Base-by-base conservation (phyloP, 306 rosid species). In the Prunus davidiana region DNA sequence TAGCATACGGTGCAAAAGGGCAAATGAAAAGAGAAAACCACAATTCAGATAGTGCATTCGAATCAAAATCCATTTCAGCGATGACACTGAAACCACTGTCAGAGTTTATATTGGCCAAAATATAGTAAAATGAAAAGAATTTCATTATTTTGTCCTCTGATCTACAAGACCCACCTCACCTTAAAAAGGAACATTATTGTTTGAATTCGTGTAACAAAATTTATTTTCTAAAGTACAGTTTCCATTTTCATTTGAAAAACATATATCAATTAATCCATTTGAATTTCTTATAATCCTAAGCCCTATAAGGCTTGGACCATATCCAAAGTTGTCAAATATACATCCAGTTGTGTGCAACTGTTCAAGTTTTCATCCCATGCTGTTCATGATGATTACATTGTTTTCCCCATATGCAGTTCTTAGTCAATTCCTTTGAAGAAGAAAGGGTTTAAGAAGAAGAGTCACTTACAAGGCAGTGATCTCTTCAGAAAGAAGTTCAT, bases 401-500 rank as follows among this genome's bases (percentile, higher is more conserved):
- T 45, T 67, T 67, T 43, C 32, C 34, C 30, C 8, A 28, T 4
- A 28, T 4, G 72, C 25, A 28, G 47, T 13, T 61, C 6, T 27
- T 0, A 27, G 20, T 61, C 80, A 69, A 72, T 16, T 38, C 28
- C 30, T 16, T 47, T 58, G 58, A 56, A 79, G 67, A 82, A 63
- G 52, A 58, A 78, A 75, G 61, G 27, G 46, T 30, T 20, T 1
- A 38, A 45, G 27, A 27, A 22, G 24, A 27, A 58, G 50, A 69
- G 32, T 32, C 13, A 41, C 90, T 82, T 88, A 94, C 97, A 94
- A 56, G 76, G 97, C 98, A 24, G 98, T 94, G 63, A 94, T 87
- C 82, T 94, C 98, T 73, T 94, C 97, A 34, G 96, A 79, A 25
- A 84, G 81, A n/a, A 94, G 94, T 8, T 94, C 93, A 70, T 74